Evolutionary conservation across 495 filamentous ascomycete genomes (phyloP).

Genomic region (Penicillium chermesinum): DNA sequence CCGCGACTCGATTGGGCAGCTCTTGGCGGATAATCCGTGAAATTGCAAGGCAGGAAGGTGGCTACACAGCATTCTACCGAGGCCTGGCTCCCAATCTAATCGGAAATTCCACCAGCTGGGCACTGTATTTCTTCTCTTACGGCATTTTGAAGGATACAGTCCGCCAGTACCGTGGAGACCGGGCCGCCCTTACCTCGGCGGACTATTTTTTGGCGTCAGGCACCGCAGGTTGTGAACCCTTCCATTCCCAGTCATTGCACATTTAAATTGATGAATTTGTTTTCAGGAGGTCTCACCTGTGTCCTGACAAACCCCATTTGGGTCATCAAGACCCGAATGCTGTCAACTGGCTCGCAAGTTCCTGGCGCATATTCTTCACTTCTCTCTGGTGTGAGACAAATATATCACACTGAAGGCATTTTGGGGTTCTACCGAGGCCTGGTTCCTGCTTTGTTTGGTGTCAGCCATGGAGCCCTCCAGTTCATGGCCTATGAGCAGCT

Average conservation of each 20-base stretch:
- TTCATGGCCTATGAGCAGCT: constrained; percentile 93
- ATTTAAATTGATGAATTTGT: background rate
- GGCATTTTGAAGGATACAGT: constrained; percentile 51
- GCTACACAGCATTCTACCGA: constrained; percentile 69
- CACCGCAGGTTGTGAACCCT: constrained; percentile 50
- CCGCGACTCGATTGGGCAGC: constrained; percentile 42
- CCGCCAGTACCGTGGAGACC: constrained; percentile 12
- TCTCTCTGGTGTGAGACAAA: constrained; percentile 56
- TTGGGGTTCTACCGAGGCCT: constrained; percentile 80
- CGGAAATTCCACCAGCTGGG: constrained; percentile 89
- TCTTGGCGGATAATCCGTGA: constrained; percentile 51
- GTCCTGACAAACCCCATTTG: constrained; percentile 92
- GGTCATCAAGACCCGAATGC: constrained; percentile 98
- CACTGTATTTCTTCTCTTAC: constrained; percentile 79
- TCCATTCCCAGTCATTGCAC: too few relatives aligned
- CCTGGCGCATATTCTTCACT: constrained; percentile 82
- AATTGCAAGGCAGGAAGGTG: constrained; percentile 54
- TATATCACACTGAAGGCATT: constrained; percentile 65
- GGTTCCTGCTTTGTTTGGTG: constrained; percentile 78
- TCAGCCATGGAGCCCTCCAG: constrained; percentile 89
- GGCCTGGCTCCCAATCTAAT: constrained; percentile 85
- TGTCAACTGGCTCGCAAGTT: constrained; percentile 66
- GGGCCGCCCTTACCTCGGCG: constrained; percentile 49
- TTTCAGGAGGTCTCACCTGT: constrained; percentile 59
- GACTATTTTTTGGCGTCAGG: constrained; percentile 85